Conservation (phyloP, 2,329 filamentous ascomycete species). For the Harringtonia lauricola region DNA sequence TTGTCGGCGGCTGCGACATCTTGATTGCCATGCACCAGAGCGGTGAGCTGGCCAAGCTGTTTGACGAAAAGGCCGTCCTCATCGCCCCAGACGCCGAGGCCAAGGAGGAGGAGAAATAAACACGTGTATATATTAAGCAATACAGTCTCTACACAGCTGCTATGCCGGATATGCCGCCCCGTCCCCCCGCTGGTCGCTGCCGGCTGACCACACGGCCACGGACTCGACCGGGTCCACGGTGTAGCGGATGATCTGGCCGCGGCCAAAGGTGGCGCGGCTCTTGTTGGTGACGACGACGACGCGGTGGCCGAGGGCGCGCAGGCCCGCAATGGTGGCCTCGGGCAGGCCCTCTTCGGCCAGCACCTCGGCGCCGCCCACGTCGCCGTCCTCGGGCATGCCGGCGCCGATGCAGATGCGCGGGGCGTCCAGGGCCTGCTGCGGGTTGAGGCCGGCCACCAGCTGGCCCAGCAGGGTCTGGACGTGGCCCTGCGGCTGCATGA, state of each 20-base stretch:
- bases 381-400: conserved; percentile 51
- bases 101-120: conserved; percentile 11
- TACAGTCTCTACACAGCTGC: no score
- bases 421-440: conserved; percentile 82
- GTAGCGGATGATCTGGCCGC: conserved; percentile 76
- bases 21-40: conserved; percentile 95
- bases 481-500: conserved; percentile 97
- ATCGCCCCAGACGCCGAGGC: conserved; percentile 31
- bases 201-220: conserved; percentile 69
- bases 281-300: conserved; percentile 58
- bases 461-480: conserved; percentile 89
- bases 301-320: conserved; percentile 62
- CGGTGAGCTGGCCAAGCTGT: conserved; percentile 79
- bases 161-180: conserved; percentile 52
- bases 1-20: conserved; percentile 96
- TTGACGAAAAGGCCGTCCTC: conserved; percentile 88
- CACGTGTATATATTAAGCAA: no score
- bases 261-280: conserved; percentile 61
- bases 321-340: conserved; percentile 52
- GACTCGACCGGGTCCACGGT: conserved; percentile 60
- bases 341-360: conserved; percentile 76
- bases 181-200: conserved; percentile 81
- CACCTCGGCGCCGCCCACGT: conserved; percentile 51
- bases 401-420: conserved; percentile 83
- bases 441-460: conserved; percentile 67